Conservation (phyloP, 805 yeast species). For the Candida sakaeoensis region DNA sequence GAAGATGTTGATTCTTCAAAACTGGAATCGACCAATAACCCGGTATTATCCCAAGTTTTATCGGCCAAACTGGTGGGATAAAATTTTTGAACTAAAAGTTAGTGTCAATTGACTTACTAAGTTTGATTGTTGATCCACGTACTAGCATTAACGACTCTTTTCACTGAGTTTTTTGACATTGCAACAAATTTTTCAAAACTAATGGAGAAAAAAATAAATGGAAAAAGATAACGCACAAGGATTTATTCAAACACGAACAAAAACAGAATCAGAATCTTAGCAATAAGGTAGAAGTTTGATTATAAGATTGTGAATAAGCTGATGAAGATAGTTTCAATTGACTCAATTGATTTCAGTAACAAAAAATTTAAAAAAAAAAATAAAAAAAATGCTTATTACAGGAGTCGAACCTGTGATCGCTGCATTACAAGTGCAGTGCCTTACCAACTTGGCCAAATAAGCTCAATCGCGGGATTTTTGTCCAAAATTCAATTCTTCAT, state of each 20-base stretch:
- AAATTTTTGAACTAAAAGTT: slow-evolving; percentile 54
- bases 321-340: too few species aligned
- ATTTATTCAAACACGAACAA: too few species aligned
- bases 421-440: slow-evolving; percentile 8
- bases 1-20: slow-evolving; percentile 14
- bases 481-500: too few species aligned
- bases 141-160: slow-evolving; percentile 37
- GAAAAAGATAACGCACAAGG: too few species aligned
- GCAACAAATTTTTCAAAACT: too few species aligned
- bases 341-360: too few species aligned
- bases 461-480: too few species aligned
- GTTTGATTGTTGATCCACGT: slow-evolving; percentile 14
- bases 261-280: too few species aligned
- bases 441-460: slow-evolving; percentile 8
- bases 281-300: too few species aligned
- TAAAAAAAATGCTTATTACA: slow-evolving; percentile 3
- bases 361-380: too few species aligned
- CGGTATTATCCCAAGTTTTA: slow-evolving; percentile 92
- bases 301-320: too few species aligned
- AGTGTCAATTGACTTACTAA: neutral
- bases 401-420: slow-evolving; percentile 9
- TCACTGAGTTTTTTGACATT: slow-evolving; percentile 45
- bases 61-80: slow-evolving; percentile 85
- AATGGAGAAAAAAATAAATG: too few species aligned
- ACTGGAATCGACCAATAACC: slow-evolving; percentile 74